Conservation (phyloP, 23 red algal species). For the Agarophyton chilense region DNA sequence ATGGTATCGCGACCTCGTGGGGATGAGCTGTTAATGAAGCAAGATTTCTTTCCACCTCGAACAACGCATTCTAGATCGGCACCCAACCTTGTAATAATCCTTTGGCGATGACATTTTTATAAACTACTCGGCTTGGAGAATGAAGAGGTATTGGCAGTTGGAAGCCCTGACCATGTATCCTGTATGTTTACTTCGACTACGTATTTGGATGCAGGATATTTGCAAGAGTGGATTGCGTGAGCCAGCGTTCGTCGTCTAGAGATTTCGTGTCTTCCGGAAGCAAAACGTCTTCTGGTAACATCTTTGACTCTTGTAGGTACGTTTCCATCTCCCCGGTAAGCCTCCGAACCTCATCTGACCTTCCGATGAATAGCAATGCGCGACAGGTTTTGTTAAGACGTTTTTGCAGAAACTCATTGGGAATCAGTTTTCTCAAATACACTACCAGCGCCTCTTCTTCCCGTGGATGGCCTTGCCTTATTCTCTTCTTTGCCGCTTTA, state of each 20-base stretch:
- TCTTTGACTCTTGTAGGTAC: neutral
- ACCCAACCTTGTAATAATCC: too few species aligned
- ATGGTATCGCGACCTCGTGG: neutral
- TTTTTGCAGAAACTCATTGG: neutral
- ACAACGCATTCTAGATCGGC: too few species aligned
- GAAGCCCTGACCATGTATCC: neutral
- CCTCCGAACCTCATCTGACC: neutral
- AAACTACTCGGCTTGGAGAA: too few species aligned
- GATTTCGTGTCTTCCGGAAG: neutral
- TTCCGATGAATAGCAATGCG: slow-evolving; percentile 38
- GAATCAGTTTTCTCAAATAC: slow-evolving; percentile 40
- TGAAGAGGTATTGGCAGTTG: neutral
- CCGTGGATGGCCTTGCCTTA: slow-evolving; percentile 45
- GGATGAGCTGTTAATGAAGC: too few species aligned
- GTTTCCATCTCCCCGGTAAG: neutral
- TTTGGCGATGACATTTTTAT: too few species aligned
- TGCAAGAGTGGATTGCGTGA: neutral
- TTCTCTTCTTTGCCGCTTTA: slow-evolving; percentile 50
- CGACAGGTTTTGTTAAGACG: neutral
- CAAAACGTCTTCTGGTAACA: slow-evolving; percentile 45
- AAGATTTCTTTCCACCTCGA: too few species aligned
- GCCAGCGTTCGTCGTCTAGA: neutral
- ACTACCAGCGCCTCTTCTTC: slow-evolving; percentile 47
- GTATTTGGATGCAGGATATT: neutral
- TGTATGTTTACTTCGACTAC: neutral